Evolutionary conservation across 1,139 yeast genomes (phyloP), one percentile per base, ranked within the genome.

Genomic region (Hemisphaericaspora subhashii): DNA sequence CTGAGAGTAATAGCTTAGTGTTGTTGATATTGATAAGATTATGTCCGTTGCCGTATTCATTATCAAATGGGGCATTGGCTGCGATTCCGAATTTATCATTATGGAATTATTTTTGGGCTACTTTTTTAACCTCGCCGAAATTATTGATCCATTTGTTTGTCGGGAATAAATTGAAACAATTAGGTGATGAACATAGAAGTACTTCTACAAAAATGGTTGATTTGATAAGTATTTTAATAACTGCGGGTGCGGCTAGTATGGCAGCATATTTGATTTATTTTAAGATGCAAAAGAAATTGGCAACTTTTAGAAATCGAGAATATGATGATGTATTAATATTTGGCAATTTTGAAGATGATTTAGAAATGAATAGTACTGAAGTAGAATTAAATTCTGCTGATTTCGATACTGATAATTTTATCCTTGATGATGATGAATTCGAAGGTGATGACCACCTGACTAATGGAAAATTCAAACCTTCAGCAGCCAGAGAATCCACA

Each of bases 31-130:
- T 90, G 57, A 75, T 92, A 32, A 70, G 97, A 40, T 62, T 90
- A 42, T 88, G 97, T 51, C 98, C 98, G 0, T 74, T 90, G 52
- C 98, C 98, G 0, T 92, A 90, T 57, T 87, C 96, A 3, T 66
- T 90, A 31, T 84, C 95, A 0, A 92, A 92, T 55, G 98, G 97
- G 4, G 97, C 95, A 0, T 71, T 92, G 48, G 92, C 95, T 5
- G 84, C 92, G 3, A 77, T 90, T 16, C 96, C 95, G 0, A 84
- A 86, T 22, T 72, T 89, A 13, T 69, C 83, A 0, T 66, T 81
- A 1, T 44, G 60, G 35, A 79, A 82, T 21, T 92, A 85, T 58
- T 68, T 82, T 6, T 57, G 81, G 30, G 96, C 97, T 1, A 83
- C 92, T 12, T 51, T 80, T 0, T 55, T 86, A 20, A 81, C 95